phyloP scores from a whole-genome alignment of 345 rosid genomes.

The Bruguiera parviflora region DNA sequence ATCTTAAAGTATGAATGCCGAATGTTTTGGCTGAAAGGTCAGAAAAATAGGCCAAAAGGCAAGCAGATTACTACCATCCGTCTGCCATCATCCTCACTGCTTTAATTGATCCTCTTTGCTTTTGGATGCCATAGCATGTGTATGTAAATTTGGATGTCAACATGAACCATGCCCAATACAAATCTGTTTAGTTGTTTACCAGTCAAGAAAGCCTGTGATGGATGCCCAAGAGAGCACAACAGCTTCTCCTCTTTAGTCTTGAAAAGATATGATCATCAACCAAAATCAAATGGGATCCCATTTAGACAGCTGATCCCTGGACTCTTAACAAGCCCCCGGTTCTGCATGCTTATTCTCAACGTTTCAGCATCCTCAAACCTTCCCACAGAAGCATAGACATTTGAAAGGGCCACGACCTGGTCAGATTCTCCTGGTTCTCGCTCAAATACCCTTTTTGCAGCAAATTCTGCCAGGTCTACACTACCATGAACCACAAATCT shows the following conservation, averaged over 20 bases:
- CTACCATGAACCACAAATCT: constrained; percentile 40
- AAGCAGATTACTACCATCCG: too few species aligned
- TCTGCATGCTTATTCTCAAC: constrained; percentile 31
- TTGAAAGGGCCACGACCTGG: constrained; percentile 37
- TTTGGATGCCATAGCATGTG: too few species aligned
- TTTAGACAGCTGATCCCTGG: constrained; percentile 35
- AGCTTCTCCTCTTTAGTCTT: background rate
- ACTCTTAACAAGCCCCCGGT: constrained; percentile 30
- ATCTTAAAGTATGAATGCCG: too few species aligned
- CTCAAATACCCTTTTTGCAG: constrained; percentile 27
- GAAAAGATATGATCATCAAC: constrained; percentile 17
- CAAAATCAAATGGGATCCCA: constrained; percentile 15
- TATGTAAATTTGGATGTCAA: too few species aligned
- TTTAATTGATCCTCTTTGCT: too few species aligned
- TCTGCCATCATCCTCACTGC: too few species aligned
- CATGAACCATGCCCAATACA: too few species aligned
- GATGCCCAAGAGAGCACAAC: background rate
- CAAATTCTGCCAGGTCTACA: constrained; percentile 37
- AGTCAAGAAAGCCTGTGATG: too few species aligned
- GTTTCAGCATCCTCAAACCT: constrained; percentile 49
- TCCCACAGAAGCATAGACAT: constrained; percentile 44
- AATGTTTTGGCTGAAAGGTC: background rate
- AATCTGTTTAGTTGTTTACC: background rate
- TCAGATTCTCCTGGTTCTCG: constrained; percentile 24
- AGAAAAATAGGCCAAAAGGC: background rate